Percentiles rank a stretch among this genome's conserved stretches.
phyloP scores from a whole-genome alignment of 495 filamentous ascomycete species.

The Xeromyces bisporus region DNA sequence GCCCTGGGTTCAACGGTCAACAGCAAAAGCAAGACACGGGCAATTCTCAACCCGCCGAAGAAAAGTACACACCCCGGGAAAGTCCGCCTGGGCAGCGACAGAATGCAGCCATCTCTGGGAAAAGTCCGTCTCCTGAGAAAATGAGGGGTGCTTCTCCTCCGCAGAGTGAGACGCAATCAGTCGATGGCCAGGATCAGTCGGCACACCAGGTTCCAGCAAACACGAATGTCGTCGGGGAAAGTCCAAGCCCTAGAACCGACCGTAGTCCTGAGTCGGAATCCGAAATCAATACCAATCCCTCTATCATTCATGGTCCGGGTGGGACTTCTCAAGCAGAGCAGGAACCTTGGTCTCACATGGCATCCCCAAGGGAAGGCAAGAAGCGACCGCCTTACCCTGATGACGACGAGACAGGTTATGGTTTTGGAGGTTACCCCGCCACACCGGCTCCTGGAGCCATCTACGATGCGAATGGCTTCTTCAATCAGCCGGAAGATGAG shows the following conservation, averaged over 20 bases:
- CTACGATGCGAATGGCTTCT: slow-evolving; percentile 22
- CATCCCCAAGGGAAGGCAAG: slow-evolving; percentile 30
- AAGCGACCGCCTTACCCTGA: slow-evolving; percentile 26
- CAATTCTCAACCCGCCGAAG: slow-evolving; percentile 5
- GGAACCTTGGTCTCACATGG: slow-evolving; percentile 37
- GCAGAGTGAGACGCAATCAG: slow-evolving; percentile 54
- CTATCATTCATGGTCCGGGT: slow-evolving; percentile 52
- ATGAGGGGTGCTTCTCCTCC: slow-evolving; percentile 48
- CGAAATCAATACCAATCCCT: slow-evolving; percentile 64
- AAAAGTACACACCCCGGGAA: slow-evolving; percentile 13
- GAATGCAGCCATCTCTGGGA: slow-evolving; percentile 23
- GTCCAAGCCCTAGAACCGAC: slow-evolving; percentile 44
- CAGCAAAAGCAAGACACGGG: slow-evolving; percentile 3
- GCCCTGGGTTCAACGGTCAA: slow-evolving; percentile 16
- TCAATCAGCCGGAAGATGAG: slow-evolving; percentile 12
- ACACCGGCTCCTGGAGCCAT: slow-evolving; percentile 19
- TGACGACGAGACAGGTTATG: slow-evolving; percentile 17
- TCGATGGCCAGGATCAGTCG: slow-evolving; percentile 34
- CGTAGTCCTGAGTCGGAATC: slow-evolving; percentile 33
- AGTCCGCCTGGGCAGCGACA: slow-evolving; percentile 31
- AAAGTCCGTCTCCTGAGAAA: slow-evolving; percentile 27
- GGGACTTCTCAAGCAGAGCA: slow-evolving; percentile 28
- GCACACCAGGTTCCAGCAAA: slow-evolving; percentile 44
- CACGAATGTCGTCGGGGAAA: slow-evolving; percentile 39
- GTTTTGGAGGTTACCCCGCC: slow-evolving; percentile 21